Conservation (phyloP, 75 land plant genomes). For the Sequoiadendron giganteum region DNA sequence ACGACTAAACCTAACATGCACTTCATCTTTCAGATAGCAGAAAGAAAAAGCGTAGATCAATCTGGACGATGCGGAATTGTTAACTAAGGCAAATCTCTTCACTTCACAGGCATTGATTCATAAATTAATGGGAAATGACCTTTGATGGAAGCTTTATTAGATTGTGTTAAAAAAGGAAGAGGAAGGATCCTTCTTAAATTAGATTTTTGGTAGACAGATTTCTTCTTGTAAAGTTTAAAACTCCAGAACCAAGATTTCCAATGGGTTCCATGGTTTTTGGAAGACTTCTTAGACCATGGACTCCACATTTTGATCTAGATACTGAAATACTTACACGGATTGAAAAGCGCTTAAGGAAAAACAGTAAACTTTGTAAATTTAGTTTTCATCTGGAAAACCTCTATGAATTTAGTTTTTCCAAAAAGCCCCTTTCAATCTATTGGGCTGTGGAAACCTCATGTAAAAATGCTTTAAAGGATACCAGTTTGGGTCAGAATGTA, state of each 20-base stretch:
- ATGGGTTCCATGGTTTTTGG: no score
- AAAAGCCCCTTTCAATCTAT: no score
- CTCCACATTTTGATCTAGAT: neutral
- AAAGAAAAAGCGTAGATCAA: neutral
- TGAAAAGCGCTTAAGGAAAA: no score
- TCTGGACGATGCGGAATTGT: neutral
- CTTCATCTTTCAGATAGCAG: no score
- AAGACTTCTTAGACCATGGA: neutral
- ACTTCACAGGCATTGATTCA: neutral
- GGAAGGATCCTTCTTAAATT: neutral
- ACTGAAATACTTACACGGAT: neutral
- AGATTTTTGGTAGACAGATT: no score
- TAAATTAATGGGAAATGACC: neutral
- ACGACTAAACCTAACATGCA: neutral
- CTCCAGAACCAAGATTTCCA: no score
- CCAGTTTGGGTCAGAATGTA: neutral
- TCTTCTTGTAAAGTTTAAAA: no score
- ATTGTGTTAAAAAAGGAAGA: neutral
- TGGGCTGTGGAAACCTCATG: no score
- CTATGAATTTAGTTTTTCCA: no score
- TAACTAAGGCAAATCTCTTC: neutral
- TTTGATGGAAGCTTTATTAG: neutral
- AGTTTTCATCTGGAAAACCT: no score
- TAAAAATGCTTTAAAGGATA: no score
- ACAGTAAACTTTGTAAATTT: no score